A percentile compares a stretch with the other conserved stretches of the same genome.
phyloP scores from a whole-genome alignment of 208 protist species.

The Acanthamoeba sp. region DNA sequence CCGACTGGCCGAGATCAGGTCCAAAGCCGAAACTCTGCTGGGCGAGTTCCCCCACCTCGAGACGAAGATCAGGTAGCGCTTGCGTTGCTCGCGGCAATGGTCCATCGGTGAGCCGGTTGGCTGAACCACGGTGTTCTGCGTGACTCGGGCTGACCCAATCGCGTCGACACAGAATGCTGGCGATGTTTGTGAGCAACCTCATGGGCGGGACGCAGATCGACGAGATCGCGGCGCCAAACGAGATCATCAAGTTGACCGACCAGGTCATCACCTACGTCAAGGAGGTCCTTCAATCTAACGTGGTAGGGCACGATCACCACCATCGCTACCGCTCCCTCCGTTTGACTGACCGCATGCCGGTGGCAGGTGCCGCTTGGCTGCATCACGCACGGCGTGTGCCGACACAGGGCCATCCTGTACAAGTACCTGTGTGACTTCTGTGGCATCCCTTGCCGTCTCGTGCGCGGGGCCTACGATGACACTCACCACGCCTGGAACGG shows the following conservation, averaged over 20 bases:
- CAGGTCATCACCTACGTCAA: conserved; percentile 24
- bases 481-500: conserved; percentile 55
- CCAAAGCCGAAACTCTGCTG: conserved; percentile 7
- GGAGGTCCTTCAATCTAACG: conserved; percentile 41
- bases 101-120: no score
- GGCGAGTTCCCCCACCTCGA: conserved; percentile 33
- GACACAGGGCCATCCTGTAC: conserved; percentile 75
- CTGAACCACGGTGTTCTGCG: no score
- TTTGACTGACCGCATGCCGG: no score
- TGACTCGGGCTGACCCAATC: no score
- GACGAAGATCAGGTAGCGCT: conserved; percentile 16
- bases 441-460: conserved; percentile 71
- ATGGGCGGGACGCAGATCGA: conserved; percentile 56
- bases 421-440: conserved; percentile 77
- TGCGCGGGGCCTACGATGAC: conserved; percentile 66
- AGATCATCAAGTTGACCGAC: conserved; percentile 1
- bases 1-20: background rate
- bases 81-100: no score
- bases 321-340: no score
- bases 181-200: conserved; percentile 51
- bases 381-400: conserved; percentile 76
- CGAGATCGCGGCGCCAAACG: conserved; percentile 18
- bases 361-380: conserved; percentile 11
- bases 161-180: background rate
- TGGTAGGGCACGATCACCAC: background rate